phyloP scores from a whole-genome alignment of 768 basidiomycete genomes.

The Paxillus ammoniavirescens region DNA sequence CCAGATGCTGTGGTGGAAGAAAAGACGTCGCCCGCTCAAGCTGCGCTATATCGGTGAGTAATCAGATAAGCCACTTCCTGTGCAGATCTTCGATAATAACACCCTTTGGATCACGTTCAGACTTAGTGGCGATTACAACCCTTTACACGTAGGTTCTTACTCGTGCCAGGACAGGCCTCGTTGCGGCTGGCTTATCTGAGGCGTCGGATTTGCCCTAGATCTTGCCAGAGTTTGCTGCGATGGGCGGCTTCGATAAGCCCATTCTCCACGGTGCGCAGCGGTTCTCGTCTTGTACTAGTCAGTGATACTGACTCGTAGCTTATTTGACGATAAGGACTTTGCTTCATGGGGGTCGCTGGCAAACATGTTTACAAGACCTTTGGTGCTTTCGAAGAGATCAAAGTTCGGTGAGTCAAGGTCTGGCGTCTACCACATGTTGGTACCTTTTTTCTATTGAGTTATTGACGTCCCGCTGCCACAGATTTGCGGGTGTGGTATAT shows the following conservation, averaged over 20 bases:
- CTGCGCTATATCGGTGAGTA: constrained; percentile 84
- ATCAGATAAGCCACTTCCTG: background rate
- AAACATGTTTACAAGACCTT: constrained; percentile 90
- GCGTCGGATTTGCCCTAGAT: constrained; percentile 49
- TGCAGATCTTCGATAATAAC: background rate
- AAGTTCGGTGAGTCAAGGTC: constrained; percentile 67
- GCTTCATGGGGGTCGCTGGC: constrained; percentile 88
- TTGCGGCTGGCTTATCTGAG: background rate
- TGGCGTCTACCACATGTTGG: too few species aligned
- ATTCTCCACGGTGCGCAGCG: constrained; percentile 61
- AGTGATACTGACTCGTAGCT: background rate
- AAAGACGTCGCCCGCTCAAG: constrained; percentile 77
- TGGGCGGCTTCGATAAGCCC: constrained; percentile 93
- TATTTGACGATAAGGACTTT: constrained; percentile 52
- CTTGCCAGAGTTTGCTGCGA: constrained; percentile 87
- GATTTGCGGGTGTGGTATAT: constrained; percentile 88
- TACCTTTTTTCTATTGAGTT: too few species aligned
- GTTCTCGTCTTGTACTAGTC: background rate
- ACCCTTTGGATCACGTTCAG: constrained; percentile 35
- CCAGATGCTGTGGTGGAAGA: constrained; percentile 90
- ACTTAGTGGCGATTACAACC: constrained; percentile 89
- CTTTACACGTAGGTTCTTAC: constrained; percentile 66
- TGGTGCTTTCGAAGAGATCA: constrained; percentile 88
- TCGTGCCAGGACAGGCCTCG: background rate
- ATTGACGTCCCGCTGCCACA: constrained; percentile 20